A percentile compares a stretch with the other conserved stretches of the same genome.
Evolutionary conservation across 2,329 filamentous ascomycete genomes (phyloP).

Genomic region (Pseudofabraea citricarpa): DNA sequence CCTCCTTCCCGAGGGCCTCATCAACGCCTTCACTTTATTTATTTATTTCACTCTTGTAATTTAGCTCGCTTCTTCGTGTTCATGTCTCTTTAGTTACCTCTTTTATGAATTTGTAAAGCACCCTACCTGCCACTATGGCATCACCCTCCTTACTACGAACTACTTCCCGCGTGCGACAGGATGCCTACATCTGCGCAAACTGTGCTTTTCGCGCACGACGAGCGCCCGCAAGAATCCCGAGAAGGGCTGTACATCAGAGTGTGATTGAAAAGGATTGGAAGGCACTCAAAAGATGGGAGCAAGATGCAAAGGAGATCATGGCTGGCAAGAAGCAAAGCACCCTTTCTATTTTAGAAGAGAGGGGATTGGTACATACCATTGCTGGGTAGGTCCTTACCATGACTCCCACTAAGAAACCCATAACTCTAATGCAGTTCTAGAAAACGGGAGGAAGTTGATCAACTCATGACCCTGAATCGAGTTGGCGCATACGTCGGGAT

Average conservation of each 20-base stretch:
- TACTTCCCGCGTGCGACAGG: constrained; percentile 14
- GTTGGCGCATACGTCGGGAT: constrained; percentile 76
- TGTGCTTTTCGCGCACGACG: constrained; percentile 20
- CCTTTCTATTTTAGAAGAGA: constrained; percentile 62
- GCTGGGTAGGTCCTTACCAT: constrained; percentile 54
- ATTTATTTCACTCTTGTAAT: no score
- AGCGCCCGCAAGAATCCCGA: constrained; percentile 7
- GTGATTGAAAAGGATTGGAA: constrained; percentile 30
- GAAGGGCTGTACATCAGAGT: constrained; percentile 24
- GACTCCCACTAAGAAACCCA: background rate
- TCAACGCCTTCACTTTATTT: no score
- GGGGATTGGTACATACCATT: constrained; percentile 69
- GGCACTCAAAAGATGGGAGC: constrained; percentile 39
- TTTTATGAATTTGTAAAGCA: background rate
- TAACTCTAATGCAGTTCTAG: constrained; percentile 15
- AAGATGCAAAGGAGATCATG: constrained; percentile 41
- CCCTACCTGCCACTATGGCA: constrained; percentile 19
- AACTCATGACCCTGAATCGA: constrained; percentile 58
- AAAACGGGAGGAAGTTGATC: constrained; percentile 48
- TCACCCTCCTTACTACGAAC: constrained; percentile 20
- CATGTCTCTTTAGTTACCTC: no score
- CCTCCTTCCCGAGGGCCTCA: no score
- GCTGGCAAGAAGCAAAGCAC: constrained; percentile 47
- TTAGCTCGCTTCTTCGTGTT: background rate
- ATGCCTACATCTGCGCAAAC: constrained; percentile 24